phyloP scores from a whole-genome alignment of 2,329 filamentous ascomycete species.

The Pseudogymnoascus sp. region DNA sequence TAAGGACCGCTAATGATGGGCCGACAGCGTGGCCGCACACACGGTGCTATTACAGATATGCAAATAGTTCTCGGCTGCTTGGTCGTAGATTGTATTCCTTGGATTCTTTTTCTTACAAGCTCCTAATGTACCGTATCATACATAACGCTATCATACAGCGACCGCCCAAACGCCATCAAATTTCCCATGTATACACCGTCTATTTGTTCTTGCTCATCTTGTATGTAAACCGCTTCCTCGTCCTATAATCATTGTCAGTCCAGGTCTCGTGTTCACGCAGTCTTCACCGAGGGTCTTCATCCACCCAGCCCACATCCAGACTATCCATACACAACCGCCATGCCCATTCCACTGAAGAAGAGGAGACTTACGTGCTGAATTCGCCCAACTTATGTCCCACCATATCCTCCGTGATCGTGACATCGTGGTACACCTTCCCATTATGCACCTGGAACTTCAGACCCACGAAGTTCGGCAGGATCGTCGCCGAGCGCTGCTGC shows the following conservation, averaged over 20 bases:
- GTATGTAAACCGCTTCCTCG: slow-evolving; percentile 59
- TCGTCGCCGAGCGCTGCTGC: slow-evolving; percentile 62
- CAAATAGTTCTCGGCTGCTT: background rate
- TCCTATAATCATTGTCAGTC: slow-evolving; percentile 37
- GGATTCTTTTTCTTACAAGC: background rate
- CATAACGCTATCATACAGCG: slow-evolving; percentile 9
- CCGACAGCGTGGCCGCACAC: background rate
- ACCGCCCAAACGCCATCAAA: slow-evolving; percentile 7
- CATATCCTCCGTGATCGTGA: slow-evolving; percentile 68
- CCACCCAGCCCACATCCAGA: background rate
- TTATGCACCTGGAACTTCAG: slow-evolving; percentile 65
- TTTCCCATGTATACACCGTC: slow-evolving; percentile 9
- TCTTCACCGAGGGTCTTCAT: background rate
- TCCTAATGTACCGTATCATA: slow-evolving; percentile 5
- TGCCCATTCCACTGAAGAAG: background rate
- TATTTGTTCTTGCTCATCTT: slow-evolving; percentile 62
- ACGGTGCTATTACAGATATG: background rate
- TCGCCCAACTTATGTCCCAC: slow-evolving; percentile 69
- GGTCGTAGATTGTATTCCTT: background rate
- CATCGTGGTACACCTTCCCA: slow-evolving; percentile 61
- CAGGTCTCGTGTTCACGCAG: background rate
- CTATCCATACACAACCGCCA: background rate
- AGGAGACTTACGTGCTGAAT: slow-evolving; percentile 55
- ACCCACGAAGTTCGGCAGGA: slow-evolving; percentile 65
- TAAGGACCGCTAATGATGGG: background rate